These are phyloP conservation scores for Boehmeria nivea DNA, from an alignment of 306 rosid genomes.

Conservation along the genomic window DNA sequence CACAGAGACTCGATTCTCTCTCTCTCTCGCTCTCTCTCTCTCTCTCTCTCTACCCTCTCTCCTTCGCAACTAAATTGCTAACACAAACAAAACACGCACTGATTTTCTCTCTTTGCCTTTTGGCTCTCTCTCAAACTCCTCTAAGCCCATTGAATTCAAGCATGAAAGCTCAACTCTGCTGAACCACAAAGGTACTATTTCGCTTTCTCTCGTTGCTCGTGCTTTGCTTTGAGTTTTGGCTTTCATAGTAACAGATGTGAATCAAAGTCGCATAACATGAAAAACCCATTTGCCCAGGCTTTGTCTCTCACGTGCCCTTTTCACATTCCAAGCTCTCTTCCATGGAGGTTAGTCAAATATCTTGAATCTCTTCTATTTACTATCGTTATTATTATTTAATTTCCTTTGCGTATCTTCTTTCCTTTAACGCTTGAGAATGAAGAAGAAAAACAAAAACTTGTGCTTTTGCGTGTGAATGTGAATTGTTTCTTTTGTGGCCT, in stretches of 20 bases:
- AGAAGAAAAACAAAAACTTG: constrained; percentile 16
- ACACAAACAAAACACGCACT: background rate
- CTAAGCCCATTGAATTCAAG: background rate
- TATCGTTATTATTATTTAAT: constrained; percentile 3
- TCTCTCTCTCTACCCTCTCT: constrained; percentile 7
- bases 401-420: constrained; percentile 11
- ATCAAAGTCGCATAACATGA: constrained; percentile 20
- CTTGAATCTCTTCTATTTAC: constrained; percentile 14
- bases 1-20: constrained; percentile 13
- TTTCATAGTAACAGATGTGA: no score
- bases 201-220: constrained; percentile 20
- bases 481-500: constrained; percentile 13
- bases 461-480: constrained; percentile 17
- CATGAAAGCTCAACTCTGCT: background rate
- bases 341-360: constrained; percentile 31
- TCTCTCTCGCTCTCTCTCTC: background rate
- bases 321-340: constrained; percentile 27
- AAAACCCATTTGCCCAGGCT: constrained; percentile 48
- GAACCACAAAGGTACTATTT: background rate
- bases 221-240: constrained; percentile 9
- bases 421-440: constrained; percentile 18
- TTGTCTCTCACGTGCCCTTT: constrained; percentile 39
- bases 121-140: constrained; percentile 11
- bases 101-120: constrained; percentile 8
- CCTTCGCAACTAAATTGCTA: constrained; percentile 1